Percentiles rank a stretch among this genome's conserved stretches.
Conservation (phyloP, 805 yeast genomes). For the Tetrapisispora fleetii region DNA sequence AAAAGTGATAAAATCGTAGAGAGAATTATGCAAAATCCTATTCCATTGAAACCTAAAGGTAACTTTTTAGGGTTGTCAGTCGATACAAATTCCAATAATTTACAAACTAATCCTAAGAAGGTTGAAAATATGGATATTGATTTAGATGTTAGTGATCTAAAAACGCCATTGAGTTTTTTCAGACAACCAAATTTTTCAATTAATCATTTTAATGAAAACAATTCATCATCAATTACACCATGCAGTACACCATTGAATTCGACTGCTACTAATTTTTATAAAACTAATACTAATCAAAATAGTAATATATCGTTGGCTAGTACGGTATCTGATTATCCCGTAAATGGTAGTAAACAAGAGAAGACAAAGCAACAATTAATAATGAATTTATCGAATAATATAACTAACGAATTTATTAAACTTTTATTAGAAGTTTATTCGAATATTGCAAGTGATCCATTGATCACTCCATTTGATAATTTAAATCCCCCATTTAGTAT, state of each 20-base stretch:
- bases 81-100: neutral
- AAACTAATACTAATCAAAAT: conserved; percentile 12
- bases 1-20: too few relatives aligned
- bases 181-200: conserved; percentile 1
- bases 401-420: conserved; percentile 34
- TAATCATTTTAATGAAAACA: neutral
- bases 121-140: neutral
- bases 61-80: neutral
- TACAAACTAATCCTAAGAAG: neutral
- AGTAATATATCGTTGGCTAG: conserved; percentile 24
- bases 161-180: conserved; percentile 1
- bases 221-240: neutral
- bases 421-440: conserved; percentile 40
- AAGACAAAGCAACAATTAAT: conserved; percentile 1
- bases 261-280: neutral
- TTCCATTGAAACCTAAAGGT: conserved; percentile 1
- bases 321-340: conserved; percentile 17
- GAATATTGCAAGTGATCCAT: conserved; percentile 43
- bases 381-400: neutral
- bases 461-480: conserved; percentile 58
- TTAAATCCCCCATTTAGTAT: conserved; percentile 60
- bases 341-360: neutral
- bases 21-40: conserved; percentile 1
- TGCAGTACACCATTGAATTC: neutral
- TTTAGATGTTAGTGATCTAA: neutral